Evolutionary conservation across 495 filamentous ascomycete species (phyloP).

Genomic region (Diplogelasinospora grovesii): DNA sequence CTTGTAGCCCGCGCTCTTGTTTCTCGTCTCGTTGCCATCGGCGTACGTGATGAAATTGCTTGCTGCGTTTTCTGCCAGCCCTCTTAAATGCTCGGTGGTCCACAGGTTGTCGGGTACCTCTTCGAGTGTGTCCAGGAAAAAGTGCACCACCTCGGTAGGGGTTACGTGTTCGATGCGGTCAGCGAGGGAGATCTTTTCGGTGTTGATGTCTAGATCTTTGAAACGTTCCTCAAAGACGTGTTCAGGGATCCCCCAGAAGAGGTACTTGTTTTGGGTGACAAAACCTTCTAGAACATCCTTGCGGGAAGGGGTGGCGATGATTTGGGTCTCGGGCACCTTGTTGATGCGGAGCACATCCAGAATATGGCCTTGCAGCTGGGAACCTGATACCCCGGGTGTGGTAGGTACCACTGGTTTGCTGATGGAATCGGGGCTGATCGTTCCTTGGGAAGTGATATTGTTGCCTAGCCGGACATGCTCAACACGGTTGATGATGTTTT

Average conservation of each 20-base stretch:
- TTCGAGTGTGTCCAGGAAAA: not conserved
- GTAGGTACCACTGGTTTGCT: too few species aligned
- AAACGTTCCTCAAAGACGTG: too few species aligned
- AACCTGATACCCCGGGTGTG: too few species aligned
- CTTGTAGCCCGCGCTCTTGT: slow-evolving; percentile 36
- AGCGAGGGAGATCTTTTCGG: too few species aligned
- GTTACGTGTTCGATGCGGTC: not conserved
- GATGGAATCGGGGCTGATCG: not conserved
- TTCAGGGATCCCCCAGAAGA: slow-evolving; percentile 49
- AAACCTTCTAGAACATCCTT: slow-evolving; percentile 36
- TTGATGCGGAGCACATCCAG: not conserved
- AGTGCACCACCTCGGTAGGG: not conserved
- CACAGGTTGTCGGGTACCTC: slow-evolving; percentile 1
- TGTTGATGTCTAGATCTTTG: too few species aligned
- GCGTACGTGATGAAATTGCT: not conserved
- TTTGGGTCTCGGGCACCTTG: slow-evolving; percentile 11
- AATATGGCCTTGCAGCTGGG: not conserved
- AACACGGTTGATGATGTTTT: not conserved
- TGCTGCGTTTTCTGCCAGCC: not conserved
- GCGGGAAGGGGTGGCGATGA: slow-evolving; percentile 12
- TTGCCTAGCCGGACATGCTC: not conserved
- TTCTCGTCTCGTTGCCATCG: slow-evolving; percentile 31
- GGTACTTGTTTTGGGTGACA: slow-evolving; percentile 51
- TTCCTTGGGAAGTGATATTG: slow-evolving; percentile 2
- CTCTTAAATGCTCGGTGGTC: not conserved